Evolutionary conservation across 768 basidiomycete species (phyloP).

Genomic region (Macrolepiota albuminosa): DNA sequence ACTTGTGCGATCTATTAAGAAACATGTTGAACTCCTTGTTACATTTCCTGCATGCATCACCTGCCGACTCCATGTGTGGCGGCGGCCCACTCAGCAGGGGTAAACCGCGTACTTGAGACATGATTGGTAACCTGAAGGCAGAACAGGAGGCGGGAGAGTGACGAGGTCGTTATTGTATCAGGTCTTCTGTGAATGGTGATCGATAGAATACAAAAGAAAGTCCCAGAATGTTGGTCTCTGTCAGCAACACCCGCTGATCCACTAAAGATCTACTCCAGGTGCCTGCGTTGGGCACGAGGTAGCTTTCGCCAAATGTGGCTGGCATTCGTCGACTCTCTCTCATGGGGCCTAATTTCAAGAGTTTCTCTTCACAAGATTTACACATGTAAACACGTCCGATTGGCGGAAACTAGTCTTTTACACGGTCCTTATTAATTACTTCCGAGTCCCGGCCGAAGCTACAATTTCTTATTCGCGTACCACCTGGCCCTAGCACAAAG

Average conservation of each 20-base stretch:
- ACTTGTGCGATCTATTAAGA: constrained; percentile 58
- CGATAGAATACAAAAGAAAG: constrained; percentile 4
- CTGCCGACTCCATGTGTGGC: constrained; percentile 26
- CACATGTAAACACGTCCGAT: background rate
- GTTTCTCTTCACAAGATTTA: background rate
- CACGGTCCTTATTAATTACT: too few species aligned
- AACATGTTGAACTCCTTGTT: constrained; percentile 68
- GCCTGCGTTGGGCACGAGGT: background rate
- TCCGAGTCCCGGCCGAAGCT: too few species aligned
- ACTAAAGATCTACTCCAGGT: background rate
- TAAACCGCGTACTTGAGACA: constrained; percentile 42
- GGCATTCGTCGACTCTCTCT: background rate
- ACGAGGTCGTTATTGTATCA: background rate
- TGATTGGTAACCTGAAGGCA: background rate
- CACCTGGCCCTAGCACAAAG: background rate
- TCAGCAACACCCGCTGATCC: constrained; percentile 1
- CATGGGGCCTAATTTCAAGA: background rate
- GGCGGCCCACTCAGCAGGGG: constrained; percentile 71
- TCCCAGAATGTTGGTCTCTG: constrained; percentile 7
- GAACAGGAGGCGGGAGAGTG: background rate
- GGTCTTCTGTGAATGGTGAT: background rate
- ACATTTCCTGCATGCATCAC: constrained; percentile 59
- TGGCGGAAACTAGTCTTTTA: background rate
- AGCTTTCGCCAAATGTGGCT: background rate
- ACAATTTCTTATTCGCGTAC: background rate